Conservation (phyloP, 2,329 filamentous ascomycete species). For the Exutisphaerella laricina region DNA sequence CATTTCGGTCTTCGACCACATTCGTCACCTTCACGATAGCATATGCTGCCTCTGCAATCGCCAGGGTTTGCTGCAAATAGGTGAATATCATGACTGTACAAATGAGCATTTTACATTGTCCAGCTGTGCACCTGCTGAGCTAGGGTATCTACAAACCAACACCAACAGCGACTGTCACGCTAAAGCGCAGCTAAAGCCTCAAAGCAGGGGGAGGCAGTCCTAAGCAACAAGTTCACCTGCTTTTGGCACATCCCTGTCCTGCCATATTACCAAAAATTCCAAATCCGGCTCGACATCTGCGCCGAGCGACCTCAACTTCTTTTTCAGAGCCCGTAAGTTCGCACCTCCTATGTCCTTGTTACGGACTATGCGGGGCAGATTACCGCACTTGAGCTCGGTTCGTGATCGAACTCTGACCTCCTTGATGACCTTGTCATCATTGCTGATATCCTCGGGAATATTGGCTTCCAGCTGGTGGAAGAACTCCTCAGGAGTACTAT, state of each 20-base stretch:
- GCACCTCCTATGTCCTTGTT: conserved; percentile 5
- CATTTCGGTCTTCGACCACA: no score
- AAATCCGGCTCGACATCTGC: conserved; percentile 8
- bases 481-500: conserved; percentile 7
- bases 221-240: not conserved
- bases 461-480: conserved; percentile 9
- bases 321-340: conserved; percentile 5
- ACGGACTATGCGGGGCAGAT: conserved; percentile 8
- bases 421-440: conserved; percentile 6
- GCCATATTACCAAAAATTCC: conserved; percentile 12
- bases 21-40: no score
- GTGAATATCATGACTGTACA: no score
- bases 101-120: no score
- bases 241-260: conserved; percentile 1
- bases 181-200: not conserved
- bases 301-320: conserved; percentile 8
- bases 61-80: no score
- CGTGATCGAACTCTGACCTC: conserved; percentile 8
- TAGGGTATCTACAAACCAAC: not conserved
- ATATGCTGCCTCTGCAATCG: no score
- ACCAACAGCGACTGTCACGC: not conserved
- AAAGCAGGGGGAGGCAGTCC: not conserved
- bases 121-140: not conserved
- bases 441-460: conserved; percentile 7
- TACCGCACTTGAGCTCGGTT: conserved; percentile 2